Conservation (phyloP, 108 stramenopile genomes). For the Epithemia pelagica region DNA sequence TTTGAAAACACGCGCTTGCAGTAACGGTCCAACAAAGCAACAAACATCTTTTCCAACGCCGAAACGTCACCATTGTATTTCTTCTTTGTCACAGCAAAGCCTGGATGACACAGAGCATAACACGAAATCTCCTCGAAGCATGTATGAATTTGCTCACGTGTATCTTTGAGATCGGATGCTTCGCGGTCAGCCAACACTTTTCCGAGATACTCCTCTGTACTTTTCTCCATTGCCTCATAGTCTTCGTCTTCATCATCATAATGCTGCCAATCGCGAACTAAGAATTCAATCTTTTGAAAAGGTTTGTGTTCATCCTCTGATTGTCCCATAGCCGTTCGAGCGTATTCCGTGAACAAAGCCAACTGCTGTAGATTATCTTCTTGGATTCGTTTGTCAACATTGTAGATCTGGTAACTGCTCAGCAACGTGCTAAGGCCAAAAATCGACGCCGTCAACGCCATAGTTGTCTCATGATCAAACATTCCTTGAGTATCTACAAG, state of each 20-base stretch:
- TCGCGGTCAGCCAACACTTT: conserved; percentile 71
- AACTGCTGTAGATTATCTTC: conserved; percentile 99
- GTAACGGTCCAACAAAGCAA: conserved; percentile 82
- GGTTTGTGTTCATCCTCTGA: conserved; percentile 45
- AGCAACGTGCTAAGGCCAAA: conserved; percentile 94
- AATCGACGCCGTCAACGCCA: conserved; percentile 93
- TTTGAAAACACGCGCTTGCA: conserved; percentile 80
- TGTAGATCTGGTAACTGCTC: conserved; percentile 94
- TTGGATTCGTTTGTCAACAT: conserved; percentile 95
- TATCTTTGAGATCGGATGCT: conserved; percentile 87
- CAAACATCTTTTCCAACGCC: conserved; percentile 78
- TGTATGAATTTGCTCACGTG: conserved; percentile 87
- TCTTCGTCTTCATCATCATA: conserved; percentile 83
- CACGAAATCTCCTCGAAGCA: conserved; percentile 89
- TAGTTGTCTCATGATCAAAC: conserved; percentile 98
- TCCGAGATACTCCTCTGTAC: conserved; percentile 83
- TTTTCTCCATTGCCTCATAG: conserved; percentile 66
- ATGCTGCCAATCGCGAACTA: conserved; percentile 98
- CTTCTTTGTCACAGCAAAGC: conserved; percentile 90
- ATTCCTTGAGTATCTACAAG: conserved; percentile 99
- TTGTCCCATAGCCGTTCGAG: conserved; percentile 76
- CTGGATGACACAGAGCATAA: conserved; percentile 95
- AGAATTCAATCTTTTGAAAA: conserved; percentile 94
- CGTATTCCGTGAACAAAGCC: conserved; percentile 97
- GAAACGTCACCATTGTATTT: conserved; percentile 84